phyloP scores from a whole-genome alignment of 2,329 filamentous ascomycete species.

The Aspergillus melleus region DNA sequence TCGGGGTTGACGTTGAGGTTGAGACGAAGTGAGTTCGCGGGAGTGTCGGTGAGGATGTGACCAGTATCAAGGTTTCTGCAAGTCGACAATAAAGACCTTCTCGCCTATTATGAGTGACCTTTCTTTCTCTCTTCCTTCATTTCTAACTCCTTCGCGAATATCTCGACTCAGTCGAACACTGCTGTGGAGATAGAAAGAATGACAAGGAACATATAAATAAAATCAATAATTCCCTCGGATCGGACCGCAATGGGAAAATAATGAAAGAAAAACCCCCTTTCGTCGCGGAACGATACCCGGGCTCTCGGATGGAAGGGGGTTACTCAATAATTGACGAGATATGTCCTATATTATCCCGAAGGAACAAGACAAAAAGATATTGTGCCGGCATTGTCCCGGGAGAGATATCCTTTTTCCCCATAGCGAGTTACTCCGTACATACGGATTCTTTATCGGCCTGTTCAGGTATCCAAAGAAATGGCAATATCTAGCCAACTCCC shows the following conservation, averaged over 20 bases:
- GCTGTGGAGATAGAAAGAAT: not conserved
- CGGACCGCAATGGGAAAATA: slow-evolving; percentile 6
- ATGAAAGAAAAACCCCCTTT: not conserved
- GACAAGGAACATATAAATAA: not conserved
- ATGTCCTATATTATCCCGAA: not conserved
- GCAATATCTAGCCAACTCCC: too few relatives aligned
- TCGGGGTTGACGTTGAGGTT: not conserved
- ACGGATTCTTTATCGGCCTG: too few relatives aligned
- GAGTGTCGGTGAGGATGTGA: slow-evolving; percentile 13
- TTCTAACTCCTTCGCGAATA: not conserved
- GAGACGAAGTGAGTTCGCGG: not conserved
- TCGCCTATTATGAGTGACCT: not conserved
- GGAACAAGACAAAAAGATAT: not conserved
- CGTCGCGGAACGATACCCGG: not conserved
- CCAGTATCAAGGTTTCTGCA: slow-evolving; percentile 3
- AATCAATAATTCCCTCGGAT: slow-evolving; percentile 1
- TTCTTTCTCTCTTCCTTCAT: not conserved
- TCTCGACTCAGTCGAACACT: not conserved
- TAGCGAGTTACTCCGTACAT: not conserved
- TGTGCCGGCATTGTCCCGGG: not conserved
- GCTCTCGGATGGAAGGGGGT: not conserved
- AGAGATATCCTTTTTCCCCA: not conserved
- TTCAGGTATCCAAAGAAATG: not conserved
- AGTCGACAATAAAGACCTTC: not conserved
- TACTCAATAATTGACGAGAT: slow-evolving; percentile 8